These are phyloP conservation scores for Atkinsonella texensis DNA, from an alignment of 2,329 filamentous ascomycete species.

Conservation along the genomic window DNA sequence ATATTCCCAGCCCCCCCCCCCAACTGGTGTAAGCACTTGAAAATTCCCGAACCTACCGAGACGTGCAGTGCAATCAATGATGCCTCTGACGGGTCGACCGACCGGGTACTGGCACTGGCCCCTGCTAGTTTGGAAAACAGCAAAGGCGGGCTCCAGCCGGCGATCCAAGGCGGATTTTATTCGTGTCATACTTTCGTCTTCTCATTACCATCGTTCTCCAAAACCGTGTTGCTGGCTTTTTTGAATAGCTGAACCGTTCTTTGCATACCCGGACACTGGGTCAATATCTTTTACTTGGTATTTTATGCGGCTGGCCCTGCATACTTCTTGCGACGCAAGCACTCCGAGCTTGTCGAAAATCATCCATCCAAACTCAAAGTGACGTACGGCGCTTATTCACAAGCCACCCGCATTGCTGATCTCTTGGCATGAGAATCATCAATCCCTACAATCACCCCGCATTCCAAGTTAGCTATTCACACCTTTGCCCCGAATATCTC, in stretches of 20 bases:
- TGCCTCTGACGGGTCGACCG: no score
- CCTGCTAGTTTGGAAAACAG: no score
- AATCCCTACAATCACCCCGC: neutral
- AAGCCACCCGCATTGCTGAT: neutral
- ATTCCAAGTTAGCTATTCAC: neutral
- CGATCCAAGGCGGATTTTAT: neutral
- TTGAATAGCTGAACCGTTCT: neutral
- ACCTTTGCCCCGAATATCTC: neutral
- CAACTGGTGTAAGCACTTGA: no score
- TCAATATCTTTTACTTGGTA: neutral
- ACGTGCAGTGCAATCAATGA: no score
- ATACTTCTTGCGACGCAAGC: neutral
- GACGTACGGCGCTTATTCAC: neutral
- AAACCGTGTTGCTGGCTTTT: neutral
- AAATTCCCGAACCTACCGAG: no score
- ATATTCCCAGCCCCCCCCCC: no score
- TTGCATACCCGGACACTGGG: neutral
- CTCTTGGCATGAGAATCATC: neutral
- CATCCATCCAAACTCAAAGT: neutral
- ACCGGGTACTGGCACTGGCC: no score
- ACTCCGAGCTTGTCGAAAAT: neutral
- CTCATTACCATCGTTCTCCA: neutral
- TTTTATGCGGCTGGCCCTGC: neutral
- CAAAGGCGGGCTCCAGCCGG: neutral
- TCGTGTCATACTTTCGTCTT: neutral